Evolutionary conservation across 169 alveolate species (phyloP).

Genomic region (Nephromyces sp.): DNA sequence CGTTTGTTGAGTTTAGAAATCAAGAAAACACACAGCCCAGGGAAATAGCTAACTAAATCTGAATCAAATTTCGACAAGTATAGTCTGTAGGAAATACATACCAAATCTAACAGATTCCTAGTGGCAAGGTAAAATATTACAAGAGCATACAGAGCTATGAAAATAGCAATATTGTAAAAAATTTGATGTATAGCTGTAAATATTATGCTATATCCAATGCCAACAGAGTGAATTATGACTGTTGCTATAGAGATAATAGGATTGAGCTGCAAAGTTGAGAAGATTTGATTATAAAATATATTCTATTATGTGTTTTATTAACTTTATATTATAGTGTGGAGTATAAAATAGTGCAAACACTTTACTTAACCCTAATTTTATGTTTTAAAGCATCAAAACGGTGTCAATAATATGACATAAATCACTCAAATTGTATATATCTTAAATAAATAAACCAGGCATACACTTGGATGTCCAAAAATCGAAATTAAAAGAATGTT

Average conservation of each 20-base stretch:
- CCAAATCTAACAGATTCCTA: conserved; percentile 1
- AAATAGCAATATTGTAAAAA: conserved; percentile 4
- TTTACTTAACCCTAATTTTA: too few relatives aligned
- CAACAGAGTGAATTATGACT: neutral
- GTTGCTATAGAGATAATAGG: conserved; percentile 10
- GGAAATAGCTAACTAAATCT: too few relatives aligned
- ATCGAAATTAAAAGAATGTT: too few relatives aligned
- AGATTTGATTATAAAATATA: too few relatives aligned
- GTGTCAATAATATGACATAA: too few relatives aligned
- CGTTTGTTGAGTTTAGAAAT: neutral
- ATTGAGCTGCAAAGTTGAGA: neutral
- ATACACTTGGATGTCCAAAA: too few relatives aligned
- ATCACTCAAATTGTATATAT: too few relatives aligned
- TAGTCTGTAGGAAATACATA: neutral
- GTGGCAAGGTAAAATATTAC: conserved; percentile 14
- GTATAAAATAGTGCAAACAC: too few relatives aligned
- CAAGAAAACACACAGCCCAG: neutral
- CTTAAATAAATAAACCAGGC: too few relatives aligned
- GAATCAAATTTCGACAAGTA: neutral
- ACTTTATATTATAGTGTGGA: too few relatives aligned
- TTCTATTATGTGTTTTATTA: too few relatives aligned
- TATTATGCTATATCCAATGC: neutral
- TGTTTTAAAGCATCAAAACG: too few relatives aligned
- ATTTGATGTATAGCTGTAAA: neutral
- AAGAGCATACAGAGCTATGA: conserved; percentile 13